These are phyloP conservation scores for Phialocephala sp. DNA, from an alignment of 2,329 filamentous ascomycete species.

Conservation along the genomic window DNA sequence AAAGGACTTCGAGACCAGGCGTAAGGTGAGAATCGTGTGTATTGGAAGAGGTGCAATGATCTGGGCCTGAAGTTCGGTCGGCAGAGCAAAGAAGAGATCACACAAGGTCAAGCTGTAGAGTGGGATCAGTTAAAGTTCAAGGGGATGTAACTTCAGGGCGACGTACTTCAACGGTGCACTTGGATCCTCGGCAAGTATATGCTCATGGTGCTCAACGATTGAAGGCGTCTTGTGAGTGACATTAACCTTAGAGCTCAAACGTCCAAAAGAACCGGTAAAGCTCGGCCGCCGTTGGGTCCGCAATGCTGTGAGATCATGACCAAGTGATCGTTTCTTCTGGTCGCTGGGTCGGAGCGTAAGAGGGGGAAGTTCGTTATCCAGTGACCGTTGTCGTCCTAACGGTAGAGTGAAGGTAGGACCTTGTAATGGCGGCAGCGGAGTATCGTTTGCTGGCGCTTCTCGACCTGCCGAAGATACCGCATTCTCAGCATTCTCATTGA, in stretches of 20 bases:
- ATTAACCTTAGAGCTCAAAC: conserved; percentile 40
- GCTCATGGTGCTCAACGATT: conserved; percentile 39
- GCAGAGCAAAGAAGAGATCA: conserved; percentile 62
- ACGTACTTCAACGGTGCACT: conserved; percentile 33
- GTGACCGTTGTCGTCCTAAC: conserved; percentile 38
- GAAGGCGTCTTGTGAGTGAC: conserved; percentile 39
- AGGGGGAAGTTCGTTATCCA: conserved; percentile 32
- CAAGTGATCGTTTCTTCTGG: conserved; percentile 43
- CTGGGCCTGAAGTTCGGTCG: conserved; percentile 67
- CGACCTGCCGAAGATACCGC: conserved; percentile 43
- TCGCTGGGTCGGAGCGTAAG: conserved; percentile 37
- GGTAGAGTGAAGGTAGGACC: conserved; percentile 40
- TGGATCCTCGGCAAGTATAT: conserved; percentile 36
- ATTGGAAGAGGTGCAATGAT: conserved; percentile 65
- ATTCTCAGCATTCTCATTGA: conserved; percentile 50
- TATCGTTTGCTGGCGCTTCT: conserved; percentile 13
- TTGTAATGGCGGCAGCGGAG: conserved; percentile 24
- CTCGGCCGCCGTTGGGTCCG: conserved; percentile 42
- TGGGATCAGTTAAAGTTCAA: conserved; percentile 22
- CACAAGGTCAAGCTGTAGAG: conserved; percentile 52
- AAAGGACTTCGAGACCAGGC: conserved; percentile 63
- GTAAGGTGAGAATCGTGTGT: conserved; percentile 63
- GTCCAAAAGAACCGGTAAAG: conserved; percentile 42
- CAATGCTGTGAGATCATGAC: conserved; percentile 41
- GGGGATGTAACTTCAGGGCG: neutral